Evolutionary conservation across 768 basidiomycete species (phyloP), one percentile per base, ranked within the genome.

Genomic region (Lyophyllum atratum): DNA sequence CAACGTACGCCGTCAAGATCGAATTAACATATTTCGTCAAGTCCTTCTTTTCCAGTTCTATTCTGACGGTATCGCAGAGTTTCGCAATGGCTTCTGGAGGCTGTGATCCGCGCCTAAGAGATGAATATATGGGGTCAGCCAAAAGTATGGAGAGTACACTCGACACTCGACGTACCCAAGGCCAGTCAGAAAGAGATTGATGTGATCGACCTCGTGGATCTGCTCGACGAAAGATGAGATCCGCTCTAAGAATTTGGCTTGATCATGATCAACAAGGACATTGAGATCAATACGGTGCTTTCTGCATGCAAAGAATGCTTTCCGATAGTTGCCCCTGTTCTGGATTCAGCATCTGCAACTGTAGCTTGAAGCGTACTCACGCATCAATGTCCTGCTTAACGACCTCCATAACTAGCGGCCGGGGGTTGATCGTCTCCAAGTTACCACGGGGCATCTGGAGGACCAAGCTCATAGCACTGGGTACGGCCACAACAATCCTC

Each of bases 391-490:
- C 90, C 51, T 83, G 77, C 49, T 83, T 82, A 1, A 98, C 87
- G 5, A 93, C 87, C 54, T 87, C 82, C 78, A 97, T 85, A 17
- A 98, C 95, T 64, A 99, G 72, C 12, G 95, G 91, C 42, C 97
- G 79, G 3, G 97, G 97, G 64, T 90, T 93, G 52, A 99, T 87
- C 1, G 94, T 98, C 75, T 99, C 97, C 58, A 99, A 68, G 72
- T 98, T 98, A 1, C 97, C 97, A 61, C 97, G 77, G 0, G 96
- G 97, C 96, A 98, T 98, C 73, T 99, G 97, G 10, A 99, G 75
- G 0, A 98, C 91, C 31, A 99, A 72, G 63, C 82, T 87, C 92
- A 95, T 98, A 8, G 85, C 75, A 56, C 88, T 93, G 0, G 95
- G 89, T 0, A 97, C 88, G 12, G 89, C 90, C 0, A 89, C 85